Percentiles rank a stretch among this genome's conserved stretches.
These are phyloP conservation scores for Aquilaria malaccensis DNA, from an alignment of 345 rosid genomes.

Conservation along the genomic window DNA sequence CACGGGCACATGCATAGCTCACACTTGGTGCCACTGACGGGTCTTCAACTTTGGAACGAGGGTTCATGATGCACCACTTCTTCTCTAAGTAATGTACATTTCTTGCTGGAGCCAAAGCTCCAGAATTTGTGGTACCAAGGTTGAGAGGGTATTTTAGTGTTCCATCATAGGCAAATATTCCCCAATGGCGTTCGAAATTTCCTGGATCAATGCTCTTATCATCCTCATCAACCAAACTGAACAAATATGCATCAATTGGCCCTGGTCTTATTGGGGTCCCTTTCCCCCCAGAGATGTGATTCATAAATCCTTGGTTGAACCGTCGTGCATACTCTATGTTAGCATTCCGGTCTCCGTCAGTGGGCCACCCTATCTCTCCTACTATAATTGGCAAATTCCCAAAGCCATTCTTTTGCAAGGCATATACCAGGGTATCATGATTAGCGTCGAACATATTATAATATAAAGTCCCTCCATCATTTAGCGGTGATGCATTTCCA, in stretches of 20 bases:
- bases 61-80: slow-evolving; percentile 85
- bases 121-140: slow-evolving; percentile 75
- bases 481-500: slow-evolving; percentile 51
- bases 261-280: slow-evolving; percentile 86
- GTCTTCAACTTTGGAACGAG: slow-evolving; percentile 53
- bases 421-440: slow-evolving; percentile 73
- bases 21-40: slow-evolving; percentile 55
- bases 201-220: slow-evolving; percentile 77
- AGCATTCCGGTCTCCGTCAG: slow-evolving; percentile 78
- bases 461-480: slow-evolving; percentile 60
- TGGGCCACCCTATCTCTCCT: slow-evolving; percentile 98
- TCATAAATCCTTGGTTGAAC: slow-evolving; percentile 85
- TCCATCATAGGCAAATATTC: slow-evolving; percentile 72
- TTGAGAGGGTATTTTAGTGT: slow-evolving; percentile 58
- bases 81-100: slow-evolving; percentile 36
- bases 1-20: slow-evolving; percentile 73
- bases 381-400: slow-evolving; percentile 64
- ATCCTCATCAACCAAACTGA: slow-evolving; percentile 85
- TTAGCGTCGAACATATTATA: slow-evolving; percentile 88
- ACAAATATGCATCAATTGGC: slow-evolving; percentile 66
- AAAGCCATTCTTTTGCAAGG: slow-evolving; percentile 80
- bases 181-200: slow-evolving; percentile 92
- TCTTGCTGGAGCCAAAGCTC: slow-evolving; percentile 47
- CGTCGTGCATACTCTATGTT: slow-evolving; percentile 61
- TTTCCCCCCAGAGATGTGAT: slow-evolving; percentile 60